phyloP scores from a whole-genome alignment of 768 basidiomycete genomes.

The Rubroboletus satanas region DNA sequence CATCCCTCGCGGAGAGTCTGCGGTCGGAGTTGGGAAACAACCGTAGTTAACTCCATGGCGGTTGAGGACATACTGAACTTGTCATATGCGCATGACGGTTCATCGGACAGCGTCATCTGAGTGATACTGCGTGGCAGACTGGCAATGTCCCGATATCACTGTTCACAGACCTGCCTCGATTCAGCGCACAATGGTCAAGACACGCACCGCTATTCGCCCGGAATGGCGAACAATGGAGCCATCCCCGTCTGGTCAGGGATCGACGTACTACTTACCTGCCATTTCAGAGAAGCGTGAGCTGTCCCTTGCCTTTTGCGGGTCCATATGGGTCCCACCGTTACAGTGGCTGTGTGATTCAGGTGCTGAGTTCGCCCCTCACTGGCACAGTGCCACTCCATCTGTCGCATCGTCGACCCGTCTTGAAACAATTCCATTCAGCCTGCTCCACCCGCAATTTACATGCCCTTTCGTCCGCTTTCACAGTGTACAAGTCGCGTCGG shows the following conservation, averaged over 20 bases:
- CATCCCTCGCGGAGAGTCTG: constrained; percentile 30
- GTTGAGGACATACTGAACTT: too few relatives aligned
- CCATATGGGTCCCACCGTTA: constrained; percentile 37
- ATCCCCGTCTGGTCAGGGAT: constrained; percentile 10
- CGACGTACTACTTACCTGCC: constrained; percentile 9
- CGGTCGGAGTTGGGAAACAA: constrained; percentile 31
- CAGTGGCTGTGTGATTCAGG: constrained; percentile 32
- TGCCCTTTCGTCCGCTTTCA: neutral
- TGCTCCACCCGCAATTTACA: neutral
- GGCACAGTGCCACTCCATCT: neutral
- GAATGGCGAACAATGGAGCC: constrained; percentile 30
- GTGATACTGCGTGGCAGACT: neutral
- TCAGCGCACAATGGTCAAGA: constrained; percentile 25
- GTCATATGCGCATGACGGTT: too few relatives aligned
- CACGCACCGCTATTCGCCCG: constrained; percentile 19
- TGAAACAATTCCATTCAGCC: neutral
- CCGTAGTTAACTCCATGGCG: neutral
- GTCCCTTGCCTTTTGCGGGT: constrained; percentile 34
- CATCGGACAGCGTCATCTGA: neutral
- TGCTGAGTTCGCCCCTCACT: neutral
- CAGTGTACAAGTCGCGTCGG: neutral
- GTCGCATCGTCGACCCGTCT: neutral
- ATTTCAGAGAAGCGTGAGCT: constrained; percentile 1
- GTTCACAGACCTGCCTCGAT: constrained; percentile 13
- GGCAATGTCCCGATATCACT: neutral